Percentiles rank a stretch among this genome's conserved stretches.
These are phyloP conservation scores for Pulveroboletus frians DNA, from an alignment of 768 basidiomycete genomes.

Conservation along the genomic window DNA sequence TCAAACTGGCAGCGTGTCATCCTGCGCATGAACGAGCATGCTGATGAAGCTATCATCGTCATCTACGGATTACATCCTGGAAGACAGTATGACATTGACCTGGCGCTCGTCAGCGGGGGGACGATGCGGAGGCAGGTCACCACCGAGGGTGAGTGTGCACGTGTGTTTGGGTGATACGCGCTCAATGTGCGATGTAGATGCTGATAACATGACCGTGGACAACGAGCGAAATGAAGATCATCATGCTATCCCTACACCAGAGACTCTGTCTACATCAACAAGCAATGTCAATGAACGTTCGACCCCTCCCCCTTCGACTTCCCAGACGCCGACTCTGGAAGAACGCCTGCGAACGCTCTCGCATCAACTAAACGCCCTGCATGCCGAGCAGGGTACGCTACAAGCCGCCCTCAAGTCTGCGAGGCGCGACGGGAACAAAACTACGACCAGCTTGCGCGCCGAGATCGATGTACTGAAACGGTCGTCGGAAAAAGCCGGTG, in stretches of 20 bases:
- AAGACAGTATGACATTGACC: constrained; percentile 84
- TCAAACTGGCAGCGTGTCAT: constrained; percentile 75
- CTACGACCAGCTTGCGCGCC: constrained; percentile 70
- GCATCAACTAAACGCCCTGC: constrained; percentile 57
- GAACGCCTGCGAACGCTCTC: constrained; percentile 64
- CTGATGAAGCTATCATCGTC: constrained; percentile 86
- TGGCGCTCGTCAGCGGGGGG: constrained; percentile 65
- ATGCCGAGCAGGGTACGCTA: constrained; percentile 64
- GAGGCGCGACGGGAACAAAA: constrained; percentile 77
- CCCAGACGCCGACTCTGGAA: constrained; percentile 46
- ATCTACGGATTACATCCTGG: constrained; percentile 87
- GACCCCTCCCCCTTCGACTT: constrained; percentile 22
- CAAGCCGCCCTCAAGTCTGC: constrained; percentile 67
- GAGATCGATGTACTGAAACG: constrained; percentile 85
- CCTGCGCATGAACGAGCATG: constrained; percentile 71
- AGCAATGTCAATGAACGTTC: constrained; percentile 15
- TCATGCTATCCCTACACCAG: constrained; percentile 5
- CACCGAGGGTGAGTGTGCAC: constrained; percentile 49
- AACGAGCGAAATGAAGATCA: constrained; percentile 21
- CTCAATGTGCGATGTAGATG: constrained; percentile 13
- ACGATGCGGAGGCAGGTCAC: constrained; percentile 61
- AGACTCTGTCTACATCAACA: constrained; percentile 25
- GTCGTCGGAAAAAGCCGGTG: constrained; percentile 72
- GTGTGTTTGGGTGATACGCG: constrained; percentile 1
- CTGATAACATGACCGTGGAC: constrained; percentile 20